Evolutionary conservation across 2,329 filamentous ascomycete genomes (phyloP), one percentile per base, ranked within the genome.

Genomic region (Hansfordia pulvinata): DNA sequence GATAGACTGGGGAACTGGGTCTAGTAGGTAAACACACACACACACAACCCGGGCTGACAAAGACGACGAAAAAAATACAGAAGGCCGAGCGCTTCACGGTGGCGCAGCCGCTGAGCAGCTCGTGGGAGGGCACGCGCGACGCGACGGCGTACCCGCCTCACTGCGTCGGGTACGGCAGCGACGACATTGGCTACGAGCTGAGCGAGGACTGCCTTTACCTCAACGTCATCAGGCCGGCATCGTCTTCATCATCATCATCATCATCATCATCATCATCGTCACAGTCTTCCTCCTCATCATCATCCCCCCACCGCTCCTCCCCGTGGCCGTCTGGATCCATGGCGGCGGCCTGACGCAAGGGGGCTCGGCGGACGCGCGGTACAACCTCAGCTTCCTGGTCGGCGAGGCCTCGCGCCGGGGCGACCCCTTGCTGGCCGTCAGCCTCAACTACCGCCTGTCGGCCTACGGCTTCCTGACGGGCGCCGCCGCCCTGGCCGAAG

Each of bases 301-400:
- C 6, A 52, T 77, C 15, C 59, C 71, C 4, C 68, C 69, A 0
- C 47, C 60, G 7, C 59, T 61, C 5, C 51, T 76, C 3, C 71
- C 70, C 0, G 62, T 75, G 6, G 58, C 56, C 8, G 55, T 72
- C 1, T 75, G 69, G 68, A 69, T 75, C 23, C 62, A 73, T 30
- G 60, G 59, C 18, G 48, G 48, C 14, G 46, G 46, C 25, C 30
- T 19, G 10, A 19, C 10, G 9, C 41, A 43, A 41, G 48, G 48
- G 3, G 39, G 39, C 10, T 41, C 40, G 44, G 17, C 42, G 32
- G 59, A 68, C 29, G 43, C 53, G 17, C 55, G 69, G 16, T 77
- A 77, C 41, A 76, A 76, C 33, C 52, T 74, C 31, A 66, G 64
- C 10, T 68, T 62, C 31, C 61, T 76, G 25, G 64, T 77, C 1